phyloP scores from a whole-genome alignment of 73 alveolate genomes.

The Effrenium voratum region DNA sequence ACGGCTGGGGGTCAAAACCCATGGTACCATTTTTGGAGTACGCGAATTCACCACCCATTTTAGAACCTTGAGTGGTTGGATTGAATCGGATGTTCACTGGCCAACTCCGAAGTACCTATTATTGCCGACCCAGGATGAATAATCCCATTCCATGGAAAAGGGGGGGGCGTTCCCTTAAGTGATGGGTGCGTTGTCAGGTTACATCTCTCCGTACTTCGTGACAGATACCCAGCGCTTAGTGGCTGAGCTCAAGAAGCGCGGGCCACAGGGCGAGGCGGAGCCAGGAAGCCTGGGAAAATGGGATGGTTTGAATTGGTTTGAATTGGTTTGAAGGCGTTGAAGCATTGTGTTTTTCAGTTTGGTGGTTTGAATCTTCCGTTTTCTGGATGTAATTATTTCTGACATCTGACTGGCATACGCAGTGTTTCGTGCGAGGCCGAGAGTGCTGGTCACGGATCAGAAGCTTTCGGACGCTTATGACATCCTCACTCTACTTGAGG shows the following conservation, averaged over 20 bases:
- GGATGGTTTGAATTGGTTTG: too few relatives aligned
- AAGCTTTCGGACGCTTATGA: conserved; percentile 84
- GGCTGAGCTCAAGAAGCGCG: conserved; percentile 73
- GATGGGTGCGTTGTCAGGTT: conserved; percentile 4
- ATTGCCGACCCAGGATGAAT: too few relatives aligned
- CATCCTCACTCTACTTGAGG: conserved; percentile 74
- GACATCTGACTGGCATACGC: not conserved
- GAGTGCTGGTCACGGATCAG: conserved; percentile 91
- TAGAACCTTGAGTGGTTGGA: too few relatives aligned
- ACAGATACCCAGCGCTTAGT: conserved; percentile 81
- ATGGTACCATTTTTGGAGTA: too few relatives aligned
- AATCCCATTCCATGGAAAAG: too few relatives aligned
- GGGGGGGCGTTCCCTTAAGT: too few relatives aligned
- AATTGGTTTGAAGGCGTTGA: not conserved
- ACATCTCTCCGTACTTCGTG: conserved; percentile 90
- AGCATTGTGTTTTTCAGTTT: not conserved
- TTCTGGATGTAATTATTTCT: not conserved
- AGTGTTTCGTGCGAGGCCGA: conserved; percentile 7
- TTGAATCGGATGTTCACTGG: too few relatives aligned
- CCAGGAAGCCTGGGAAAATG: not conserved
- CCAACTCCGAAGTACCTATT: too few relatives aligned
- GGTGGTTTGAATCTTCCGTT: not conserved
- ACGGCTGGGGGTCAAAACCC: too few relatives aligned
- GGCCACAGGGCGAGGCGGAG: not conserved
- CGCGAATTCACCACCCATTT: too few relatives aligned